These are phyloP conservation scores for Conidiobolus incongruus DNA, from an alignment of 371 early-diverging fungal genomes.

Conservation along the genomic window DNA sequence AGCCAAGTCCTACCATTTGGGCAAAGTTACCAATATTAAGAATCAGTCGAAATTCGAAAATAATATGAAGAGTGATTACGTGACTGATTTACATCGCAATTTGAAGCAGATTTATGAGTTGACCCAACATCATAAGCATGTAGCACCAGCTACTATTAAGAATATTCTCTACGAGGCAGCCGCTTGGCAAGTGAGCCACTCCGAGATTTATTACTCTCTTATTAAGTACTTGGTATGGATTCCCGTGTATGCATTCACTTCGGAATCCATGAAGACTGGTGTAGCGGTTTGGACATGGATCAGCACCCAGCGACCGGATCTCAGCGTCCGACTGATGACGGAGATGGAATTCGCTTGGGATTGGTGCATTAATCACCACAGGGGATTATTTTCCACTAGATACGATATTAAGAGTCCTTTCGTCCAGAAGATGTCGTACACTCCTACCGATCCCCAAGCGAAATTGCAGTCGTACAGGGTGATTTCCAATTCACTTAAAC, in stretches of 20 bases:
- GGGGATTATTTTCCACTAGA: constrained; percentile 45
- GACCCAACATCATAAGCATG: constrained; percentile 25
- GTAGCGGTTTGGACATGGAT: constrained; percentile 74
- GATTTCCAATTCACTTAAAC: constrained; percentile 35
- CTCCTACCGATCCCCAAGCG: constrained; percentile 59
- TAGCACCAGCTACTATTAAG: constrained; percentile 11
- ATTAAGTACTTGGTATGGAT: constrained; percentile 62
- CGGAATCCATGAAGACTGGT: constrained; percentile 51
- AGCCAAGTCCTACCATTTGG: not conserved
- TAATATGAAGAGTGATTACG: too few species aligned
- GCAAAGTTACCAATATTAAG: not conserved
- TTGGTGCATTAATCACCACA: constrained; percentile 44
- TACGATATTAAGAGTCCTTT: constrained; percentile 53
- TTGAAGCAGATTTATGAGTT: constrained; percentile 35
- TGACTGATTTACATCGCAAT: constrained; percentile 7
- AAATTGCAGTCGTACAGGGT: constrained; percentile 29
- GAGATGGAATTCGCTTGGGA: constrained; percentile 68
- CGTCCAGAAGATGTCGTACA: constrained; percentile 69
- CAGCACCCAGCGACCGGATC: constrained; percentile 44
- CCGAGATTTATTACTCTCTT: constrained; percentile 33
- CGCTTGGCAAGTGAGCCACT: not conserved
- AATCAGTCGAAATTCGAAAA: too few species aligned
- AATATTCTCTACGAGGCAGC: constrained; percentile 25
- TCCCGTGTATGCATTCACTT: constrained; percentile 60
- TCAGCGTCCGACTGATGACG: constrained; percentile 50